Evolutionary conservation across 495 filamentous ascomycete species (phyloP).

Genomic region (Aspergillus hancockii): DNA sequence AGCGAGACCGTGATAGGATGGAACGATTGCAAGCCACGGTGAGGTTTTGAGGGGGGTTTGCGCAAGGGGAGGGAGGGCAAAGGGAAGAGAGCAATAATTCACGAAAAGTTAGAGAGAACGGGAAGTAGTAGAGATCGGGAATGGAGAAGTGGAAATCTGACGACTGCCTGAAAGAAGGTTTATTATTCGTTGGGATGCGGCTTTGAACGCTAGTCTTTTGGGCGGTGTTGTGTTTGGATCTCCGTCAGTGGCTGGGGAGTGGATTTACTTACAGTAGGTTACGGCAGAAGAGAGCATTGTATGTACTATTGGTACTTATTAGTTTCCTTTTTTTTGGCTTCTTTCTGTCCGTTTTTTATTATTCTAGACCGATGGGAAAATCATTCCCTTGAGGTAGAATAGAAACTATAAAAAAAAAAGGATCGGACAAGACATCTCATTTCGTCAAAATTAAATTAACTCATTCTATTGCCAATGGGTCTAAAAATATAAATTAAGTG

Average conservation of each 20-base stretch:
- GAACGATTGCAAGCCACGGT: constrained; percentile 5
- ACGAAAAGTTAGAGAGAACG: background rate
- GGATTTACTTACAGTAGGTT: too few species aligned
- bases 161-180: constrained; percentile 16
- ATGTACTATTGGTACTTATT: too few species aligned
- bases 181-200: constrained; percentile 5
- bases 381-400: too few species aligned
- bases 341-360: background rate
- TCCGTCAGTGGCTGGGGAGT: constrained; percentile 16
- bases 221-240: constrained; percentile 15
- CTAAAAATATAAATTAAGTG: background rate
- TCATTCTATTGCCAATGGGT: background rate
- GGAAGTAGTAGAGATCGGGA: background rate
- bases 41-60: background rate
- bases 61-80: background rate
- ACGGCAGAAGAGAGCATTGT: too few species aligned
- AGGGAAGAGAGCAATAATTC: background rate
- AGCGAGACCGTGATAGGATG: background rate
- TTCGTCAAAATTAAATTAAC: too few species aligned
- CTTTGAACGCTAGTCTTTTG: constrained; percentile 4
- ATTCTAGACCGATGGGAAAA: too few species aligned
- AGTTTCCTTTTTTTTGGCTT: background rate
- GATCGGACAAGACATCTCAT: too few species aligned
- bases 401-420: too few species aligned
- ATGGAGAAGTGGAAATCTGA: constrained; percentile 13